Conservation (phyloP, 495 filamentous ascomycete genomes). For the Hyphodiscus hymeniophilus region DNA sequence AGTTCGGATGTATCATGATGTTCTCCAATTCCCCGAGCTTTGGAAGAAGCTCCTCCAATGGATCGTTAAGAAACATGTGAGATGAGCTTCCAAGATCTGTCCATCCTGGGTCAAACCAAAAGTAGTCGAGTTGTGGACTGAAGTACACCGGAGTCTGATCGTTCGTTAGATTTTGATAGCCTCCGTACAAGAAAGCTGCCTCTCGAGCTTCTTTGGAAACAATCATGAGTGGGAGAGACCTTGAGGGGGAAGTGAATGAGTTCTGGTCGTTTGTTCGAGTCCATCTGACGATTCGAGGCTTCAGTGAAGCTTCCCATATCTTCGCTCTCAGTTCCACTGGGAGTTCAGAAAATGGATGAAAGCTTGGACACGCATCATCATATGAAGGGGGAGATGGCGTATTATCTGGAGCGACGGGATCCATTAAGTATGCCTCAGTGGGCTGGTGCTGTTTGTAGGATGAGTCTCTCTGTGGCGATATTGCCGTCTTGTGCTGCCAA, state of each 20-base stretch:
- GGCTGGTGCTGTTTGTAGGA: too few relatives aligned
- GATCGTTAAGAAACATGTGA: not conserved
- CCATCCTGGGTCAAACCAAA: constrained; percentile 19
- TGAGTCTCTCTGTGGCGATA: too few relatives aligned
- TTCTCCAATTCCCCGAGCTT: constrained; percentile 7
- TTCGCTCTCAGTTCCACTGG: constrained; percentile 12
- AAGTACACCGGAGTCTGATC: constrained; percentile 6
- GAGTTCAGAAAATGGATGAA: constrained; percentile 33
- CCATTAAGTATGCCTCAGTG: too few relatives aligned
- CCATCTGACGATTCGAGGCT: constrained; percentile 16
- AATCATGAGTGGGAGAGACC: constrained; percentile 3
- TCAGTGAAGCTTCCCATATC: constrained; percentile 15
- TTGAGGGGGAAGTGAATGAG: constrained; percentile 6
- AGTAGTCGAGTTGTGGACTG: constrained; percentile 14
- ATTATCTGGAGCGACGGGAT: too few relatives aligned
- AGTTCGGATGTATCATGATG: constrained; percentile 22
- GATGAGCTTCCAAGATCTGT: not conserved
- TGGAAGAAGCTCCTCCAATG: constrained; percentile 10
- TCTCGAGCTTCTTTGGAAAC: constrained; percentile 13
- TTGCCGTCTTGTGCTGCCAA: too few relatives aligned
- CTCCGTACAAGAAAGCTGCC: constrained; percentile 11
- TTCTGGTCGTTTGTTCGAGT: constrained; percentile 5
- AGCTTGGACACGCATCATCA: constrained; percentile 20
- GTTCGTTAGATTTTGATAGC: constrained; percentile 6
- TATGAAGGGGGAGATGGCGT: too few relatives aligned